Conservation (phyloP, 1,284 basidiomycete genomes). For the Microstroma glucosiphilum region DNA sequence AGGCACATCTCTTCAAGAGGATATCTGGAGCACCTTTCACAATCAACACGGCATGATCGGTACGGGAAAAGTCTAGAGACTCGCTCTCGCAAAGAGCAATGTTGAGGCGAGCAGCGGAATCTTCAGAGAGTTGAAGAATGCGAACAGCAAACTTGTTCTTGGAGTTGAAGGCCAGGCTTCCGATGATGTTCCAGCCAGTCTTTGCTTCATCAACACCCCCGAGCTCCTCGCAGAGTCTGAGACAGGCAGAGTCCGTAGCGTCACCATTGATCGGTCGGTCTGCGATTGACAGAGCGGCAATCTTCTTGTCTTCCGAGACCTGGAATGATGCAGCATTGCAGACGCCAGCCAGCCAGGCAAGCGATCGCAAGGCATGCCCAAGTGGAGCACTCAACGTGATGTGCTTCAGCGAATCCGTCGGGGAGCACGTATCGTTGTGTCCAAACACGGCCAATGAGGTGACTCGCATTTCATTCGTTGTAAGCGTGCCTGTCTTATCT, state of each 20-base stretch:
- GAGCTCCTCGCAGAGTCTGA: slow-evolving; percentile 60
- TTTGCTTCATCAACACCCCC: slow-evolving; percentile 44
- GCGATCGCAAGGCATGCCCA: slow-evolving; percentile 17
- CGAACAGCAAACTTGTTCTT: slow-evolving; percentile 66
- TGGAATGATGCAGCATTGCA: slow-evolving; percentile 62
- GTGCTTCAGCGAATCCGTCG: slow-evolving; percentile 23
- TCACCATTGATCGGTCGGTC: slow-evolving; percentile 60
- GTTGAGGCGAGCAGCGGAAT: neutral
- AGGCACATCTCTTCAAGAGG: slow-evolving; percentile 52
- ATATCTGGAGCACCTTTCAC: slow-evolving; percentile 45
- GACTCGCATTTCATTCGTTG: slow-evolving; percentile 56
- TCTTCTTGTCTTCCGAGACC: slow-evolving; percentile 44
- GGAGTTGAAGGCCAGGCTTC: slow-evolving; percentile 59
- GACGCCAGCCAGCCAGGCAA: slow-evolving; percentile 56
- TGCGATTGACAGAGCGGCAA: slow-evolving; percentile 50
- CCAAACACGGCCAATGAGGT: slow-evolving; percentile 54
- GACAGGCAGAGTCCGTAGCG: slow-evolving; percentile 62
- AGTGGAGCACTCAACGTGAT: slow-evolving; percentile 20
- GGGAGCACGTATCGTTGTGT: slow-evolving; percentile 19
- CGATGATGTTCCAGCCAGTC: slow-evolving; percentile 51
- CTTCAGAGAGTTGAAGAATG: slow-evolving; percentile 28
- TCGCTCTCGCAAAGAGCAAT: slow-evolving; percentile 30
- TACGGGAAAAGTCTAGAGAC: slow-evolving; percentile 37
- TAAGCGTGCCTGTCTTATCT: slow-evolving; percentile 70
- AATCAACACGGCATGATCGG: slow-evolving; percentile 21